Conservation (phyloP, 371 early-diverging fungal species). For the Haplosporangium sp. region DNA sequence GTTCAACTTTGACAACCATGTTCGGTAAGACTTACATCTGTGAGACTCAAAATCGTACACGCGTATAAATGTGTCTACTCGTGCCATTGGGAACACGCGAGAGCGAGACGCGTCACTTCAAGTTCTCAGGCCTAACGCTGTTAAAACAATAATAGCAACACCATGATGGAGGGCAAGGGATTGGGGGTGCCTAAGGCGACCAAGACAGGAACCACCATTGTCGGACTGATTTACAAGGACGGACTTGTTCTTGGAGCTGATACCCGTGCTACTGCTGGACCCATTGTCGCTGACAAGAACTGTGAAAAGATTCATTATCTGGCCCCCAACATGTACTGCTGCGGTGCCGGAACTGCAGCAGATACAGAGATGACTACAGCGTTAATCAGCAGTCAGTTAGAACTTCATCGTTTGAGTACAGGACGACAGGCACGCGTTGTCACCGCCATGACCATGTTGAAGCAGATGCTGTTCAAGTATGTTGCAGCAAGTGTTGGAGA, state of each 20-base stretch:
- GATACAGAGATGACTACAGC: constrained; percentile 98
- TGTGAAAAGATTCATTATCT: constrained; percentile 99
- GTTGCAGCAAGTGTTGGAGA: not conserved
- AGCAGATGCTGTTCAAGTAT: constrained; percentile 95
- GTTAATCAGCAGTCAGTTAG: constrained; percentile 93
- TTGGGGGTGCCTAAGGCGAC: constrained; percentile 86
- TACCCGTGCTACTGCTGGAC: constrained; percentile 98
- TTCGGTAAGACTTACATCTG: constrained; percentile 63
- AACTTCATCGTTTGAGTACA: constrained; percentile 91
- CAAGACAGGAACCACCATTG: constrained; percentile 99
- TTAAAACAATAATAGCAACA: constrained; percentile 66
- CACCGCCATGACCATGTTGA: constrained; percentile 96
- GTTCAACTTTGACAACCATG: constrained; percentile 88
- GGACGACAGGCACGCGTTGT: constrained; percentile 91
- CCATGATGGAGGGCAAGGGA: constrained; percentile 81
- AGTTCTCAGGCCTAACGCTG: too few relatives aligned
- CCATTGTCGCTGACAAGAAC: constrained; percentile 99
- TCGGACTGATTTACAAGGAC: constrained; percentile 95
- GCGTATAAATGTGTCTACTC: too few relatives aligned
- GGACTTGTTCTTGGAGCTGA: constrained; percentile 99
- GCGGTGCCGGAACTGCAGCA: constrained; percentile 99
- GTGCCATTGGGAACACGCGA: too few relatives aligned
- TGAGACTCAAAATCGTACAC: too few relatives aligned
- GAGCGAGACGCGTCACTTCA: constrained; percentile 17
- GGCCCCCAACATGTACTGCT: constrained; percentile 99